Conservation (phyloP, 306 rosid genomes). For the Cicer judaicum region DNA sequence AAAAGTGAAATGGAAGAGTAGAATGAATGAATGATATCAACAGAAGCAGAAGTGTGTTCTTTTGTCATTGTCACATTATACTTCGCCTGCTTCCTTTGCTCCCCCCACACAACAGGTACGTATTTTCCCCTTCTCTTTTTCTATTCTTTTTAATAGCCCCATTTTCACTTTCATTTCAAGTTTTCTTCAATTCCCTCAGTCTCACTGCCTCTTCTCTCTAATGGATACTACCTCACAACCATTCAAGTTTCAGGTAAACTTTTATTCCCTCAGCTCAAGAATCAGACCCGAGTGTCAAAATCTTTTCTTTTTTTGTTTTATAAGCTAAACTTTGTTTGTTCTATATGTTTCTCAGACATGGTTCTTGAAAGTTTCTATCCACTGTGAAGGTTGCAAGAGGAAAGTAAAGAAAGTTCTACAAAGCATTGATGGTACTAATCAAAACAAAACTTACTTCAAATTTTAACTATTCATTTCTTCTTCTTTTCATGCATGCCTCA, state of each 20-base stretch:
- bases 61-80: conserved; percentile 59
- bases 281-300: neutral
- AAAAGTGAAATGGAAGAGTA: conserved; percentile 29
- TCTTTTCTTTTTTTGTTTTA: neutral
- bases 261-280: neutral
- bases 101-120: neutral
- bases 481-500: conserved; percentile 44
- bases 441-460: conserved; percentile 35
- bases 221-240: conserved; percentile 62
- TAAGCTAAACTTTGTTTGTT: conserved; percentile 5
- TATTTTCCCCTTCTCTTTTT: neutral
- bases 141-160: conserved; percentile 11
- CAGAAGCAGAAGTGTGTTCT: conserved; percentile 39
- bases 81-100: neutral
- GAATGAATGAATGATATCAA: conserved; percentile 36
- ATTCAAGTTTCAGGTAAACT: conserved; percentile 60
- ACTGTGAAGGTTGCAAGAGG: conserved; percentile 90
- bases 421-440: conserved; percentile 71
- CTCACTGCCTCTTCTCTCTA: conserved; percentile 24
- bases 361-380: conserved; percentile 64
- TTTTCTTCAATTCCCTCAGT: conserved; percentile 38
- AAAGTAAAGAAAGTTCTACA: conserved; percentile 83
- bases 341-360: conserved; percentile 47
- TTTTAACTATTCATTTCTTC: conserved; percentile 2
- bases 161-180: conserved; percentile 30